A percentile compares a stretch with the other conserved stretches of the same genome.
Evolutionary conservation across 192 early-diverging fungal species (phyloP).

Genomic region (Kappamyces sp.): DNA sequence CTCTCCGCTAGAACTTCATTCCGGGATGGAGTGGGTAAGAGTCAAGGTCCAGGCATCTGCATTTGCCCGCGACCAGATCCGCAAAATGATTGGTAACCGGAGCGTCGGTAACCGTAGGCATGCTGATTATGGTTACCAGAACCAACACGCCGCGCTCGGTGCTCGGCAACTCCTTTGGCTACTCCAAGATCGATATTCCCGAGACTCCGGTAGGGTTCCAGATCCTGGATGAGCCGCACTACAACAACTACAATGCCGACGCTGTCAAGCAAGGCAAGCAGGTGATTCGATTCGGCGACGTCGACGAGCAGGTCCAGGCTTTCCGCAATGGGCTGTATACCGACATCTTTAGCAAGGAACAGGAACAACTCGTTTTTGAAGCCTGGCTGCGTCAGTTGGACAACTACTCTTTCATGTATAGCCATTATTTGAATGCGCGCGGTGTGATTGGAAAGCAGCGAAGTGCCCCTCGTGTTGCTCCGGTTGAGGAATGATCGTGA

Average conservation of each 20-base stretch:
- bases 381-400: neutral
- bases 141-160: slow-evolving; percentile 32
- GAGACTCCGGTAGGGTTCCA: slow-evolving; percentile 20
- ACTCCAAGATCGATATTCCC: slow-evolving; percentile 27
- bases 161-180: slow-evolving; percentile 32
- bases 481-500: neutral
- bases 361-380: neutral
- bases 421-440: neutral
- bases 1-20: slow-evolving; percentile 24
- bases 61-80: slow-evolving; percentile 31
- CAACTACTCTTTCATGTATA: slow-evolving; percentile 3
- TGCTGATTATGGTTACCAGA: slow-evolving; percentile 25
- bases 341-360: slow-evolving; percentile 1
- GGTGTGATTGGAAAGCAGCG: neutral
- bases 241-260: slow-evolving; percentile 9
- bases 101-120: neutral
- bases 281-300: slow-evolving; percentile 6
- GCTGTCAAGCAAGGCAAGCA: neutral
- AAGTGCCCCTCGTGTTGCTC: neutral
- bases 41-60: slow-evolving; percentile 28
- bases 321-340: neutral
- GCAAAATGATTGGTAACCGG: slow-evolving; percentile 24
- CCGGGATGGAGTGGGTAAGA: slow-evolving; percentile 34
- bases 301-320: neutral
- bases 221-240: slow-evolving; percentile 25